These are phyloP conservation scores for Trypanosoma platydactyli DNA, from an alignment of 208 protist species.

Conservation along the genomic window DNA sequence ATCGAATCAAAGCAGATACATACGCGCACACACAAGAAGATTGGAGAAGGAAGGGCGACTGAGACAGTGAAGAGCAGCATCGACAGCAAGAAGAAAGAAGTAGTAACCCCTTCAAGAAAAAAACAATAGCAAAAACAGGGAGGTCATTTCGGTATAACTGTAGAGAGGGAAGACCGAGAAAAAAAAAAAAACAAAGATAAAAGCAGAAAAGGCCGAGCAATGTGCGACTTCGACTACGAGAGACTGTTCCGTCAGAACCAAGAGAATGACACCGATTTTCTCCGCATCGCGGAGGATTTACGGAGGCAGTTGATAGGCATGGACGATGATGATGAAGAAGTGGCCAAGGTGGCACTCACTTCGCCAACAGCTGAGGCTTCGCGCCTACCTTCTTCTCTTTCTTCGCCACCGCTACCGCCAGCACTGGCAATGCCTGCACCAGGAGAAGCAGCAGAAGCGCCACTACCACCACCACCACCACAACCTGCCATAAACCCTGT, in stretches of 20 bases:
- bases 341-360: background rate
- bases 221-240: slow-evolving; percentile 26
- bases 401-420: background rate
- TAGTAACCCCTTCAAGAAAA: background rate
- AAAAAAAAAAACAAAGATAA: too few relatives aligned
- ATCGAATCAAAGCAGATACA: background rate
- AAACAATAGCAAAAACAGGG: background rate
- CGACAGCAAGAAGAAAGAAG: background rate
- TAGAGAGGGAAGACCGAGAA: too few relatives aligned
- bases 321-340: slow-evolving; percentile 17
- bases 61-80: background rate
- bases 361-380: too few relatives aligned
- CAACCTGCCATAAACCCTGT: background rate
- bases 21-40: too few relatives aligned
- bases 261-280: slow-evolving; percentile 9
- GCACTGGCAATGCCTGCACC: background rate
- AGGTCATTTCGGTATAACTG: too few relatives aligned
- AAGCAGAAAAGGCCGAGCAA: too few relatives aligned
- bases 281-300: slow-evolving; percentile 13
- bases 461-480: too few relatives aligned
- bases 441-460: background rate
- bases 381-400: too few relatives aligned
- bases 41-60: background rate
- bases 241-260: slow-evolving; percentile 3
- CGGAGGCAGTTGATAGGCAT: slow-evolving; percentile 13